Conservation (phyloP, 805 yeast species). For the Candida khao-thaluensis region DNA sequence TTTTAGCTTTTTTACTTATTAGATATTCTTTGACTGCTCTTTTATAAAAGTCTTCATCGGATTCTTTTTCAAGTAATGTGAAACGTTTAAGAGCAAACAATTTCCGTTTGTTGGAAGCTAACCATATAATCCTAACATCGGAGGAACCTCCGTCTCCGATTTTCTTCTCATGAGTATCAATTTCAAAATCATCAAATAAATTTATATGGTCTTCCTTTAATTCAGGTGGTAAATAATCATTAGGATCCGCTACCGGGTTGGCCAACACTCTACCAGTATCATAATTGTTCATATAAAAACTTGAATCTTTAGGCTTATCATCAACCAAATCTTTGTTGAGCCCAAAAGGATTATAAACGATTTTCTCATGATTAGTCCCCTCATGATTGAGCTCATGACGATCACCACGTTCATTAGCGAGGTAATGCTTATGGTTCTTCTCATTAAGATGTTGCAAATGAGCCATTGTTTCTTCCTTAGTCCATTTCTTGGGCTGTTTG, state of each 20-base stretch:
- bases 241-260: constrained; percentile 65
- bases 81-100: constrained; percentile 67
- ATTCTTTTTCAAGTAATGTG: constrained; percentile 57
- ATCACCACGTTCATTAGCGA: constrained; percentile 7
- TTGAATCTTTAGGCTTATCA: constrained; percentile 27
- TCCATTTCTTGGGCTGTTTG: constrained; percentile 16
- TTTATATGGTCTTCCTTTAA: constrained; percentile 48
- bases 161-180: constrained; percentile 41
- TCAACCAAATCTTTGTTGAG: constrained; percentile 32
- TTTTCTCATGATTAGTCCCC: constrained; percentile 33
- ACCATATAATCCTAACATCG: constrained; percentile 50
- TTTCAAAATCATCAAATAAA: constrained; percentile 55
- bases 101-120: constrained; percentile 40
- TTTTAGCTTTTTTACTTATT: constrained; percentile 54
- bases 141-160: constrained; percentile 76
- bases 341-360: constrained; percentile 69
- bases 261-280: constrained; percentile 52
- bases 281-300: constrained; percentile 30
- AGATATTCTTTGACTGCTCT: constrained; percentile 65
- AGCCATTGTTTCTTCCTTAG: constrained; percentile 37
- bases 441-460: constrained; percentile 35
- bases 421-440: constrained; percentile 20
- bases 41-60: constrained; percentile 60
- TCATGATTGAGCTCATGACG: constrained; percentile 5
- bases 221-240: constrained; percentile 56